Base-by-base conservation (phyloP, 768 basidiomycete species). In the Calocera viscosa region DNA sequence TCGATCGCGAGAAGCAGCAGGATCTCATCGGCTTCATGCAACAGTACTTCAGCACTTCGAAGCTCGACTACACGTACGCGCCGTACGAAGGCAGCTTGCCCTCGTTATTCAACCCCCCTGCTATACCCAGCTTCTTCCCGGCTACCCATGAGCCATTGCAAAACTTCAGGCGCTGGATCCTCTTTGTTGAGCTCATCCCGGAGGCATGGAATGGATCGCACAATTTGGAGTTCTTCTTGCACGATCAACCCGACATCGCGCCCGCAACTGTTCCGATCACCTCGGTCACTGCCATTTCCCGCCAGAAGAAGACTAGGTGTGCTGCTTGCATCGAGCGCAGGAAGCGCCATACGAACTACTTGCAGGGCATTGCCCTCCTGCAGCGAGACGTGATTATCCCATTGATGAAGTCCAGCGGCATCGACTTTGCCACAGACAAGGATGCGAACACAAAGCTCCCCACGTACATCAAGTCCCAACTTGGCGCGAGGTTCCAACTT, bases 21-120 rank as follows among this genome's bases (percentile, higher is more conserved):
- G 53, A 60, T 7, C 53, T 60, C 16, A 60, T 60, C 30, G 53
- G 53, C 53, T 60, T 60, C 30, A 60, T 60, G 53, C 53, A 60
- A 19, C 53, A 60, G 22, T 60, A 60, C 53, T 60, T 60, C 53
- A 60, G 53, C 53, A 60, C 53, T 5, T 60, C 53, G 26, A 60
- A 60, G 53, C 30, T 60, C 5, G 53, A 60, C 30, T 60, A 60
- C 26, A 60, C 53, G 11, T 60, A 60, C 30, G 53, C 53, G 24
- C 53, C 53, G 11, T 60, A 60, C 26, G 53, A 60, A 32, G 53
- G 53, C 2, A 11, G 14, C 5, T 26, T 60, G 24, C 53, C 53
- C 5, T 60, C 53, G 7, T 26, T 60, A 60, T 60, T 60, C 53
- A 60, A 10, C 53, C 53, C 53, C 19, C 53, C 53, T 60, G 26